Base-by-base conservation (phyloP, 805 yeast species). In the Ogataea methanolica region DNA sequence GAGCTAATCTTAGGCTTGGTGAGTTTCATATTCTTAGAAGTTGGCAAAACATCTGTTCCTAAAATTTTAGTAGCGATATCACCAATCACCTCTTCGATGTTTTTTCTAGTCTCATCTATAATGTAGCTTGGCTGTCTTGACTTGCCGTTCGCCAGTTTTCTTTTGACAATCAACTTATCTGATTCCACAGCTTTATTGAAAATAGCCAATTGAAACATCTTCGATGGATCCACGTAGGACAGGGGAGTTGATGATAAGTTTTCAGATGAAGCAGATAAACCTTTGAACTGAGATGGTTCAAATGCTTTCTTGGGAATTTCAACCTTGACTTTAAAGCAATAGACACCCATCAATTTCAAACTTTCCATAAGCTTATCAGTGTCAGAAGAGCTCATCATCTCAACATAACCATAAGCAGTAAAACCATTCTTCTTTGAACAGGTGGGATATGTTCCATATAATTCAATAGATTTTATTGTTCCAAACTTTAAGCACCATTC, bases 341-440 rank as follows among this genome's bases (percentile, higher is more conserved):
- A 43, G 23, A 63, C 53, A 3, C 60, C 61, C 12, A 61, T 36
- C 6, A 40, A 31, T 22, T 50, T 56, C 19, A 65, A 45, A 17
- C 54, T 53, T 17, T 49, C 50, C 17, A 62, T 55, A 26, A 65
- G 41, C 19, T 34, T 36, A 44, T 61, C 60, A 0, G 64, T 59
- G 33, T 63, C 64, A 8, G 45, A 31, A 22, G 60, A 62, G 22
- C 56, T 50, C 8, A 46, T 48, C 52, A 65, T 51, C 43, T 60
- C 67, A 46, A 63, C 61, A 42, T 63, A 65, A 0, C 69, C 69
- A 53, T 62, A 65, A 8, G 62, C 64, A 12, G 55, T 52, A 26
- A 46, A 58, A 2, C 48, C 52, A 6, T 48, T 39, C 8, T 51
- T 49, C 15, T 43, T 41, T 8, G 42, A 19, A 12, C 45, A 49